A percentile compares a stretch with the other conserved stretches of the same genome.
Conservation (phyloP, 768 basidiomycete species). For the Auriscalpium vulgare region DNA sequence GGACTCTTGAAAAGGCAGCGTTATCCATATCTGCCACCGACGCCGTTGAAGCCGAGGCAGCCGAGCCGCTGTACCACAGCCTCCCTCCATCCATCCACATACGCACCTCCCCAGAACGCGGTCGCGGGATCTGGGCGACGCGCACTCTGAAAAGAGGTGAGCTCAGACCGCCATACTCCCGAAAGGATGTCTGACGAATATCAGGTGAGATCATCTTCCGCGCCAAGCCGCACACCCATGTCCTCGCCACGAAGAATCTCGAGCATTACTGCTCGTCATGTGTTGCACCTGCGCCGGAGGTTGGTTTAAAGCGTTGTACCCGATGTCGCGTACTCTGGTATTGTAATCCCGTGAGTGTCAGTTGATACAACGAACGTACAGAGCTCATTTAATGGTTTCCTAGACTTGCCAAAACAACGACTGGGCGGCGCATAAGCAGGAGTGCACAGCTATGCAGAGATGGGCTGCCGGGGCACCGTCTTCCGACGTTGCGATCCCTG, state of each 20-base stretch:
- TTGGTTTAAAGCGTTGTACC: constrained; percentile 60
- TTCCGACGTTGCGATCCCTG: constrained; percentile 43
- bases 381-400: neutral
- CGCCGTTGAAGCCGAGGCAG: neutral
- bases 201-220: constrained; percentile 56
- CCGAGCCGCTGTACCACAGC: neutral
- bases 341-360: constrained; percentile 55
- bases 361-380: constrained; percentile 3
- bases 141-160: constrained; percentile 10
- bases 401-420: constrained; percentile 57
- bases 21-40: neutral
- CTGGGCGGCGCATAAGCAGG: constrained; percentile 68
- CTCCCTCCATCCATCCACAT: constrained; percentile 7
- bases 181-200: neutral
- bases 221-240: constrained; percentile 50
- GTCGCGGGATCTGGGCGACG: constrained; percentile 15
- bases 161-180: neutral
- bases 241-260: constrained; percentile 58
- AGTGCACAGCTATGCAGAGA: constrained; percentile 62
- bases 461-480: constrained; percentile 49
- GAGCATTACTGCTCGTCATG: constrained; percentile 66
- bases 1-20: too few relatives aligned
- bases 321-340: constrained; percentile 66
- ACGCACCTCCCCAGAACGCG: constrained; percentile 3
- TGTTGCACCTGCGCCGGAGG: constrained; percentile 28